Evolutionary conservation across 495 filamentous ascomycete genomes (phyloP).

Genomic region (Pyronema omphalodes): DNA sequence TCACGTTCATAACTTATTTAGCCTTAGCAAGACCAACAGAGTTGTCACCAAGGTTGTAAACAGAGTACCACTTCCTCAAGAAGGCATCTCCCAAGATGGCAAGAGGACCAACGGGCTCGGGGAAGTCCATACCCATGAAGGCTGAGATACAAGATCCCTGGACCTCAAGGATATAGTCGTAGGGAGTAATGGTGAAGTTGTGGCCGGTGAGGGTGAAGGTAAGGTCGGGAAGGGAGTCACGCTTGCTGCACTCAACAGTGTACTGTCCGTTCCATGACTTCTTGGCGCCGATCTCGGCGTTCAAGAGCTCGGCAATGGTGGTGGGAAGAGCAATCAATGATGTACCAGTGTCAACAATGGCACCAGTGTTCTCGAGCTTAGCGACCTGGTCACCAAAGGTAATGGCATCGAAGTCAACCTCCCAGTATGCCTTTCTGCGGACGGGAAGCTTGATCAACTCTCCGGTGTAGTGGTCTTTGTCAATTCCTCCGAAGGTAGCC

Average conservation of each 20-base stretch:
- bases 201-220: slow-evolving; percentile 73
- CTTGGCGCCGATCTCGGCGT: slow-evolving; percentile 94
- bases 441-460: slow-evolving; percentile 84
- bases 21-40: slow-evolving; percentile 76
- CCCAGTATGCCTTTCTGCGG: slow-evolving; percentile 98
- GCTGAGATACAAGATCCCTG: slow-evolving; percentile 89
- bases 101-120: slow-evolving; percentile 73
- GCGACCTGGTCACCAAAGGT: slow-evolving; percentile 66
- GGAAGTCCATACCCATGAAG: slow-evolving; percentile 98
- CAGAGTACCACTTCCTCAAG: slow-evolving; percentile 90
- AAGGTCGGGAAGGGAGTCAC: slow-evolving; percentile 65
- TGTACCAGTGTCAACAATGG: slow-evolving; percentile 95
- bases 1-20: background rate
- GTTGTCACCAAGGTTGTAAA: slow-evolving; percentile 77
- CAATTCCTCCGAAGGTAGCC: slow-evolving; percentile 79
- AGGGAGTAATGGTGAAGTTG: slow-evolving; percentile 74
- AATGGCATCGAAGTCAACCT: slow-evolving; percentile 88
- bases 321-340: slow-evolving; percentile 76
- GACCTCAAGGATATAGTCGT: slow-evolving; percentile 92
- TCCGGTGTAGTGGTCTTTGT: slow-evolving; percentile 71
- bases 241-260: slow-evolving; percentile 72
- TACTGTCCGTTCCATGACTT: slow-evolving; percentile 94
- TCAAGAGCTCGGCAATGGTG: slow-evolving; percentile 86
- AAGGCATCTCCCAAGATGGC: slow-evolving; percentile 96
- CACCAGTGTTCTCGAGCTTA: slow-evolving; percentile 80